Percentiles rank a stretch among this genome's conserved stretches.
phyloP scores from a whole-genome alignment of 176 grass and related monocot genomes.

The Rhynchospora pubera region DNA sequence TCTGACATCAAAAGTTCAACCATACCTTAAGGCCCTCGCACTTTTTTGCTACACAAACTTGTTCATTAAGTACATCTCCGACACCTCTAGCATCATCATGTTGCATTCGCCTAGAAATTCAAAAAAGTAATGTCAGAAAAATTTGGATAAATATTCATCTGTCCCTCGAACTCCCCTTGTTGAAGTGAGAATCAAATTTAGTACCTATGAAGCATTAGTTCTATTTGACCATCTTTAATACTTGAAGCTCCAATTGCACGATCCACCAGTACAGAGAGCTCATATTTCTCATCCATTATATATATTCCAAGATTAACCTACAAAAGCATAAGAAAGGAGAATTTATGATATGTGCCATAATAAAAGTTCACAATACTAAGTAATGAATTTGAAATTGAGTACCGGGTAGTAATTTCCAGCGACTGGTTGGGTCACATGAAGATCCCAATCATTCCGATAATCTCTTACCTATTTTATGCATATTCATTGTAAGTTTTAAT shows the following conservation, averaged over 20 bases:
- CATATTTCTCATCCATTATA: constrained; percentile 63
- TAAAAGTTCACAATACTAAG: not conserved
- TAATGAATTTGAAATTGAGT: constrained; percentile 15
- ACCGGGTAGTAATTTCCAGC: constrained; percentile 95
- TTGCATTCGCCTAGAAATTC: constrained; percentile 49
- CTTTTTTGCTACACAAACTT: constrained; percentile 44
- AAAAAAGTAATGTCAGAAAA: not conserved
- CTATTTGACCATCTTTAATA: constrained; percentile 80
- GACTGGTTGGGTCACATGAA: constrained; percentile 75
- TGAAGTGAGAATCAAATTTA: not conserved
- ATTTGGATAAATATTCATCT: not conserved
- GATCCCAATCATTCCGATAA: constrained; percentile 81
- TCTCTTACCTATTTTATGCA: constrained; percentile 56
- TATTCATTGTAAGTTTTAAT: constrained; percentile 13
- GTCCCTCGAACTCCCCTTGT: not conserved
- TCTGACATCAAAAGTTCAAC: not conserved
- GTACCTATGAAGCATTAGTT: constrained; percentile 92
- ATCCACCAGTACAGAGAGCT: constrained; percentile 82
- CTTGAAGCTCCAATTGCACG: constrained; percentile 87
- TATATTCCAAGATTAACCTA: constrained; percentile 82
- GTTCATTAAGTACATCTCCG: constrained; percentile 59
- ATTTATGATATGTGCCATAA: not conserved
- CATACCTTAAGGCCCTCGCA: constrained; percentile 72
- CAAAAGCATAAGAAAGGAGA: constrained; percentile 20
- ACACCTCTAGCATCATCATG: constrained; percentile 64